Evolutionary conservation across 345 rosid genomes (phyloP), one percentile per base, ranked within the genome.

Genomic region (Moringa oleifera): DNA sequence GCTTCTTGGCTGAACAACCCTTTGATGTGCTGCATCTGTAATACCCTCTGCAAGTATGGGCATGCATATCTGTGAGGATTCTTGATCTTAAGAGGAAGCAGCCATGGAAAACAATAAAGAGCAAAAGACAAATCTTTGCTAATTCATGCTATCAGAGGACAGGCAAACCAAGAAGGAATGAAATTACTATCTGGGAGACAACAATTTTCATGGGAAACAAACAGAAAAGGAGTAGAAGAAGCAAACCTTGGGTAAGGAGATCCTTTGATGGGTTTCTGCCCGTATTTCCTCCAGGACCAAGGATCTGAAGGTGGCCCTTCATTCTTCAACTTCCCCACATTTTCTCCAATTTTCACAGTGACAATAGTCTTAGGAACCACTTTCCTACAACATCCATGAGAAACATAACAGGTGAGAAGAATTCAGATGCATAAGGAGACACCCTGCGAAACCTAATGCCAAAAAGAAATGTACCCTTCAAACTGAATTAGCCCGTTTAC

Each of bases 271-370:
- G 89, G 89, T 51, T 84, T 84, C 37, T 84, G 86, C 21, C 89
- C 89, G 63, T 84, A 84, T 62, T 84, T 84, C 68, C 89, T 84
- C 89, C 89, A 84, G 47, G 89, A 84, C 89, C 89, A 84, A 36
- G 69, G 72, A 81, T 84, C 89, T 71, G 81, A 81, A 75, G 86
- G 89, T 3, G 81, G 82, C 20, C 85, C 86, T 69, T 87, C 87
- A 57, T 70, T 77, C 76, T 87, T 84, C 22, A 78, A 56, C 58
- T 78, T 84, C 68, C 81, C 85, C 58, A 28, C 69, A 64, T 80
- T 78, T 64, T 61, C 83, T 31, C 78, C 83, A 18, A 75, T 75
- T 63, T 59, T 84, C 56, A 80, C 90, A 51, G 56, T 82, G 25
- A 84, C 80, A 60, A 87, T 84, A 20, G 70, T 72, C 88, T 79